phyloP scores from a whole-genome alignment of 257 asterid species.

The Penstemon newberryi region DNA sequence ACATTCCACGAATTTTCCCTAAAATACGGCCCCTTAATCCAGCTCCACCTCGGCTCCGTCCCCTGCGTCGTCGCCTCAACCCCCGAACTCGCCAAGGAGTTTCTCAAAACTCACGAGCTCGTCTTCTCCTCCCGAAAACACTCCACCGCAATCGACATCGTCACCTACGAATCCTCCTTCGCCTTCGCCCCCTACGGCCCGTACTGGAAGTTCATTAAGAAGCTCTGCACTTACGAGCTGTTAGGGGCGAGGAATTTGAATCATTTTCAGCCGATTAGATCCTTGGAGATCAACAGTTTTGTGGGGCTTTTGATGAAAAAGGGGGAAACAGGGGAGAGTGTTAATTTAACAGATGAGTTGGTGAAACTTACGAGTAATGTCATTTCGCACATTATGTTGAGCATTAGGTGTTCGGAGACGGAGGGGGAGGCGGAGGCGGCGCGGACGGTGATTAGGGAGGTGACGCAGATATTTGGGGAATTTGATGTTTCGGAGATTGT shows the following conservation, averaged over 20 bases:
- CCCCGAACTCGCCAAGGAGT: slow-evolving; percentile 51
- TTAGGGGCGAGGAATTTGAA: slow-evolving; percentile 44
- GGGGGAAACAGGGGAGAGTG: slow-evolving; percentile 21
- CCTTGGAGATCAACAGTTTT: slow-evolving; percentile 34
- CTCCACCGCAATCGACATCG: slow-evolving; percentile 56
- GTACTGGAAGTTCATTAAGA: slow-evolving; percentile 61
- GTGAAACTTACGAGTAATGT: slow-evolving; percentile 52
- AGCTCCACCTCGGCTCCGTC: slow-evolving; percentile 47
- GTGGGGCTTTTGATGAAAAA: slow-evolving; percentile 28
- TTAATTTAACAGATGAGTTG: slow-evolving; percentile 51
- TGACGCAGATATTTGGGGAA: slow-evolving; percentile 60
- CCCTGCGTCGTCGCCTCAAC: slow-evolving; percentile 46
- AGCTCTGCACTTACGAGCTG: slow-evolving; percentile 45
- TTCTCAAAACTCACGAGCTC: slow-evolving; percentile 52
- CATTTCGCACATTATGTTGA: slow-evolving; percentile 52
- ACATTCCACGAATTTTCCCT: slow-evolving; percentile 40
- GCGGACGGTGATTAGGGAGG: slow-evolving; percentile 51
- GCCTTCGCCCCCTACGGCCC: slow-evolving; percentile 67
- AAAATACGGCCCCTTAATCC: slow-evolving; percentile 47
- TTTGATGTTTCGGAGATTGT: slow-evolving; percentile 49
- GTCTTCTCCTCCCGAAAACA: slow-evolving; percentile 46
- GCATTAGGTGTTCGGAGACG: slow-evolving; percentile 45
- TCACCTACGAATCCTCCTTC: slow-evolving; percentile 55
- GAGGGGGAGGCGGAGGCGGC: slow-evolving; percentile 49
- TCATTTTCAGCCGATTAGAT: slow-evolving; percentile 49